Conservation (phyloP, 257 asterid species). For the Salvia miltiorrhiza region DNA sequence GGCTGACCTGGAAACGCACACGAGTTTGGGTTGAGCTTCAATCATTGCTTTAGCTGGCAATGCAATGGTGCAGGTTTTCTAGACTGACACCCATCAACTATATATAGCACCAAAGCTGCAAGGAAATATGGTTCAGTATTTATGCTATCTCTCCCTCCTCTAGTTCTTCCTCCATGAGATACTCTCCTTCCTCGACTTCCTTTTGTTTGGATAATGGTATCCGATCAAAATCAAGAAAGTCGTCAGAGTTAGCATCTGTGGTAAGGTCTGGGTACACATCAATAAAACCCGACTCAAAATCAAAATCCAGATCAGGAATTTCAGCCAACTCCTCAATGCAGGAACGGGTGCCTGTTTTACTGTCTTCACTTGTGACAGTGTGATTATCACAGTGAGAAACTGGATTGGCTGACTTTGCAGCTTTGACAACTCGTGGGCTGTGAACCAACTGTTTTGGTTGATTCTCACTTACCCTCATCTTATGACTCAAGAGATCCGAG, state of each 20-base stretch:
- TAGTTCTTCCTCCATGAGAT: slow-evolving; percentile 47
- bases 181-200: slow-evolving; percentile 21
- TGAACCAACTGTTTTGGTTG: slow-evolving; percentile 4
- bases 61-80: no score
- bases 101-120: not conserved
- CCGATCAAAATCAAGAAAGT: slow-evolving; percentile 41
- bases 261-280: slow-evolving; percentile 35
- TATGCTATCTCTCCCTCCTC: slow-evolving; percentile 85
- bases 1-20: no score
- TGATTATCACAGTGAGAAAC: not conserved
- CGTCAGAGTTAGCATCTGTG: slow-evolving; percentile 27
- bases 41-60: no score
- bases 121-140: not conserved
- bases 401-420: slow-evolving; percentile 13
- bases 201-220: slow-evolving; percentile 16
- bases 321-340: slow-evolving; percentile 38
- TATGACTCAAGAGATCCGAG: slow-evolving; percentile 41
- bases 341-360: not conserved
- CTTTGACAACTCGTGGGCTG: slow-evolving; percentile 17
- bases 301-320: slow-evolving; percentile 41
- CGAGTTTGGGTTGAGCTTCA: no score
- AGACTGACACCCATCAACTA: no score
- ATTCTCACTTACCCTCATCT: slow-evolving; percentile 15
- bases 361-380: slow-evolving; percentile 9
- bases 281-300: slow-evolving; percentile 36